Conservation (phyloP, 257 asterid genomes). For the Lavandula angustifolia region DNA sequence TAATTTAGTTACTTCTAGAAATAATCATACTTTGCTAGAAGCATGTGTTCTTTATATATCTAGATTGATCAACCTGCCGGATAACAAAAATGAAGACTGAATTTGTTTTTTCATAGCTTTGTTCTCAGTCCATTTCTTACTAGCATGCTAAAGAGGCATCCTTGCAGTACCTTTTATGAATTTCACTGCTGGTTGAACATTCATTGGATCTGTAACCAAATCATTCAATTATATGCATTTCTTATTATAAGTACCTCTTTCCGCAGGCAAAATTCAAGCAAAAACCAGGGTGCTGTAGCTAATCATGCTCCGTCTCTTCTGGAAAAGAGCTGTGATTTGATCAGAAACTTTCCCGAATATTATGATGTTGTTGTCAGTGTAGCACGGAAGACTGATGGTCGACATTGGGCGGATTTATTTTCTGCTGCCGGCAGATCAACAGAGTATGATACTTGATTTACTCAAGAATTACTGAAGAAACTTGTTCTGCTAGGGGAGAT, state of each 20-base stretch:
- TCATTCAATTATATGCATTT: neutral
- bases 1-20: neutral
- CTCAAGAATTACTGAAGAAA: slow-evolving; percentile 14
- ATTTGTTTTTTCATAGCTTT: slow-evolving; percentile 22
- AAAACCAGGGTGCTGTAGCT: slow-evolving; percentile 51
- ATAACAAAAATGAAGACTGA: neutral
- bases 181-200: slow-evolving; percentile 22
- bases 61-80: slow-evolving; percentile 15
- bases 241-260: slow-evolving; percentile 32
- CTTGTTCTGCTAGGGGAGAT: slow-evolving; percentile 16
- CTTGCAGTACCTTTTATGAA: slow-evolving; percentile 20
- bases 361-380: slow-evolving; percentile 98
- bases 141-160: slow-evolving; percentile 27
- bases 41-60: neutral
- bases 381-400: slow-evolving; percentile 99
- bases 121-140: slow-evolving; percentile 12
- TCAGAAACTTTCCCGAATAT: slow-evolving; percentile 90
- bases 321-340: slow-evolving; percentile 94
- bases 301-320: slow-evolving; percentile 63
- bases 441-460: slow-evolving; percentile 61
- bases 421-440: slow-evolving; percentile 97
- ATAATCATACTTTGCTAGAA: neutral
- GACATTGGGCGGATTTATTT: slow-evolving; percentile 98
- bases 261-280: slow-evolving; percentile 71
- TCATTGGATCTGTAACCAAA: slow-evolving; percentile 2